These are phyloP conservation scores for Globisporangium middletonii DNA, from an alignment of 352 stramenopile species.

Conservation along the genomic window DNA sequence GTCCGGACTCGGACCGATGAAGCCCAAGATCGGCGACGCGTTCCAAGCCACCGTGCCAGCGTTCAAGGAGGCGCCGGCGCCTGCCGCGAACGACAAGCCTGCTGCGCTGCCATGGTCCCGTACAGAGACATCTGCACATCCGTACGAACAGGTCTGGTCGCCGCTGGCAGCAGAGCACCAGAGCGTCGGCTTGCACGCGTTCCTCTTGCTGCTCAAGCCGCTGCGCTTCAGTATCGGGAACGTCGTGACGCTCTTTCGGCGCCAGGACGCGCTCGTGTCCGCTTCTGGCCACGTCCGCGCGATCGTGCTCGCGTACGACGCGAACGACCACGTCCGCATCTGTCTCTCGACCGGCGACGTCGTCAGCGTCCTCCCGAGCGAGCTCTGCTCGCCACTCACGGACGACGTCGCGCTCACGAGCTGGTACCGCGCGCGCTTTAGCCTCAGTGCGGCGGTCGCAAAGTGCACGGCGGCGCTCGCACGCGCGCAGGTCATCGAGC, in stretches of 20 bases:
- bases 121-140: neutral
- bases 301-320: slow-evolving; percentile 46
- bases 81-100: too few species aligned
- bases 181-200: slow-evolving; percentile 40
- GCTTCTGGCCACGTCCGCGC: slow-evolving; percentile 52
- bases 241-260: slow-evolving; percentile 55
- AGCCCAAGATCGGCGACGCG: slow-evolving; percentile 59
- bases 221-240: slow-evolving; percentile 65
- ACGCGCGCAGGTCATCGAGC: slow-evolving; percentile 41
- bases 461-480: slow-evolving; percentile 46
- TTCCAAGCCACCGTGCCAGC: slow-evolving; percentile 52
- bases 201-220: slow-evolving; percentile 43
- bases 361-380: slow-evolving; percentile 38
- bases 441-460: slow-evolving; percentile 52
- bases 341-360: slow-evolving; percentile 54
- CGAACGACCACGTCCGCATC: slow-evolving; percentile 40
- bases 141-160: slow-evolving; percentile 54
- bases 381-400: slow-evolving; percentile 54
- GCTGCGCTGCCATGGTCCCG: slow-evolving; percentile 13
- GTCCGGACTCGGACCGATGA: slow-evolving; percentile 47
- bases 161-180: slow-evolving; percentile 41
- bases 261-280: slow-evolving; percentile 1
- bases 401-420: slow-evolving; percentile 67
- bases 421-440: slow-evolving; percentile 69
- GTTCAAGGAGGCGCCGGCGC: slow-evolving; percentile 10